phyloP scores from a whole-genome alignment of 2,329 filamentous ascomycete species.

The Penicillium sp. region DNA sequence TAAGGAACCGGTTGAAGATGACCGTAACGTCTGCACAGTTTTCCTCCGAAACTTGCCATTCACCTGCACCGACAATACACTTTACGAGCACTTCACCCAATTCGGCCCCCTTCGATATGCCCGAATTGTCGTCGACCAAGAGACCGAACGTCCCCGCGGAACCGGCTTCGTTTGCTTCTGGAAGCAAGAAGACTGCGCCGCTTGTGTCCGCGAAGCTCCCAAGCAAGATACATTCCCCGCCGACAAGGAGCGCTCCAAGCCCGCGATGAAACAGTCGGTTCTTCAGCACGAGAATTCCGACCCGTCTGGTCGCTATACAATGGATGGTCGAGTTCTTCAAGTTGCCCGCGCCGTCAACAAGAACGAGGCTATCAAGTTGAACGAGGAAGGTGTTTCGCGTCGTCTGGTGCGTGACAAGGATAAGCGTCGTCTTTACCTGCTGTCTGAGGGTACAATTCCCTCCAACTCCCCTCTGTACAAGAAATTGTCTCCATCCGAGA shows the following conservation, averaged over 20 bases:
- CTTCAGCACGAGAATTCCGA: constrained; percentile 86
- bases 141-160: constrained; percentile 83
- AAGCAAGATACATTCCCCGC: constrained; percentile 52
- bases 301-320: constrained; percentile 80
- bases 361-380: constrained; percentile 75
- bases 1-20: constrained; percentile 52
- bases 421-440: constrained; percentile 85
- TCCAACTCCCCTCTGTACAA: constrained; percentile 77
- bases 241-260: constrained; percentile 41
- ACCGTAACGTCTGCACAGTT: constrained; percentile 71
- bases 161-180: constrained; percentile 96
- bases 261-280: constrained; percentile 74
- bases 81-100: constrained; percentile 82
- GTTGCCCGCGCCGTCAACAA: constrained; percentile 84
- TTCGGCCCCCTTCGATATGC: constrained; percentile 92
- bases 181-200: constrained; percentile 72
- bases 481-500: constrained; percentile 74
- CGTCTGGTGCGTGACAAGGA: constrained; percentile 77
- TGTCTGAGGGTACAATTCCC: constrained; percentile 83
- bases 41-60: constrained; percentile 97
- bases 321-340: constrained; percentile 86
- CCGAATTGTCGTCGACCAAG: constrained; percentile 83
- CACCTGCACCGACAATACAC: constrained; percentile 77
- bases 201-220: constrained; percentile 77
- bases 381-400: constrained; percentile 66